A percentile compares a stretch with the other conserved stretches of the same genome.
These are phyloP conservation scores for Phytophthora foliorum DNA, from an alignment of 352 stramenopile species.

Conservation along the genomic window DNA sequence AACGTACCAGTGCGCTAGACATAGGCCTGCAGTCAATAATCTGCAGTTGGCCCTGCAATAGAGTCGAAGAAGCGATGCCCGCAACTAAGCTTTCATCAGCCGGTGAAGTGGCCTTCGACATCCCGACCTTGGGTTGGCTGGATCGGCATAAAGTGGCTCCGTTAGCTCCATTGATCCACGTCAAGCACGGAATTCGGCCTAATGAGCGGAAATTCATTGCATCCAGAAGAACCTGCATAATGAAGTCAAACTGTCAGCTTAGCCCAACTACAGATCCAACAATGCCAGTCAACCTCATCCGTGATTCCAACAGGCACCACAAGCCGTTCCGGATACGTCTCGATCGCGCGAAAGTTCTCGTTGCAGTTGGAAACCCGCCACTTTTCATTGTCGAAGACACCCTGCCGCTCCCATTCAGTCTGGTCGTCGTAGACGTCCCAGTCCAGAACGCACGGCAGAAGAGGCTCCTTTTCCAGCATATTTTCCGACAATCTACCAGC, in stretches of 20 bases:
- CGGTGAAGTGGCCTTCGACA: conserved; percentile 81
- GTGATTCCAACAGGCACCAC: conserved; percentile 93
- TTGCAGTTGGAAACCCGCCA: conserved; percentile 78
- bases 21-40: conserved; percentile 89
- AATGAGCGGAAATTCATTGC: conserved; percentile 80
- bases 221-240: conserved; percentile 70
- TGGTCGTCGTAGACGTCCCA: conserved; percentile 78
- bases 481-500: conserved; percentile 54
- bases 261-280: not conserved
- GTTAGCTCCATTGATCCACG: conserved; percentile 79
- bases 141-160: conserved; percentile 78
- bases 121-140: conserved; percentile 85
- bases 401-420: conserved; percentile 77
- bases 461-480: conserved; percentile 53
- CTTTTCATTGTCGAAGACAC: conserved; percentile 72
- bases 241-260: not conserved
- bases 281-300: conserved; percentile 66
- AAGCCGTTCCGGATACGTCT: conserved; percentile 95
- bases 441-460: conserved; percentile 64
- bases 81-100: conserved; percentile 79
- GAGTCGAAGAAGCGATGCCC: conserved; percentile 69
- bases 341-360: conserved; percentile 82
- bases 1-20: conserved; percentile 70
- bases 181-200: conserved; percentile 74
- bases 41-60: conserved; percentile 74